A percentile compares a stretch with the other conserved stretches of the same genome.
Conservation (phyloP, 2,329 filamentous ascomycete species). For the Rhexocercosporidium sp. region DNA sequence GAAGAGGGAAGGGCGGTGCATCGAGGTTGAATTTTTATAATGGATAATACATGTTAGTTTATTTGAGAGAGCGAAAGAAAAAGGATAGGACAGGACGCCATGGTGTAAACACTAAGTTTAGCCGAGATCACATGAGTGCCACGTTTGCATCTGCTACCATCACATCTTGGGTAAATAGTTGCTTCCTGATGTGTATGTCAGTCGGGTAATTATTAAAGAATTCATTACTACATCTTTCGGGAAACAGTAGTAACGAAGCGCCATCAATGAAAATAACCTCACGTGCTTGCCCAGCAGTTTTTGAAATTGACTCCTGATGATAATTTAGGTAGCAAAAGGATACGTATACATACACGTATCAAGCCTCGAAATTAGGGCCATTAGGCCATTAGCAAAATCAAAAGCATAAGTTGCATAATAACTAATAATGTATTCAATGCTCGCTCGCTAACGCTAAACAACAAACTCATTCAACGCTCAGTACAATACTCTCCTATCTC, state of each 20-base stretch:
- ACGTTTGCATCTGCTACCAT: neutral
- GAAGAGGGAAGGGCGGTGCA: no score
- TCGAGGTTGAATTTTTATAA: neutral
- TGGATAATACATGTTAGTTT: neutral
- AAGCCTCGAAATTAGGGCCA: no score
- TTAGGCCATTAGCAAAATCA: no score
- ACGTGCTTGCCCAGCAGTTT: no score
- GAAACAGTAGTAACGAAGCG: no score
- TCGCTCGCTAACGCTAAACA: neutral
- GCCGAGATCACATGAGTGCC: neutral
- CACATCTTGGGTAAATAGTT: neutral
- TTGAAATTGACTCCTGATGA: no score
- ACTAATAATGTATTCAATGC: neutral
- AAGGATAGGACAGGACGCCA: neutral
- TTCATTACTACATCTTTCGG: no score
- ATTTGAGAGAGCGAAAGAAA: neutral
- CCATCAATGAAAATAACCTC: no score
- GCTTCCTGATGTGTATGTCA: no score
- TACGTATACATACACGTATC: no score
- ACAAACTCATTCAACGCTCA: neutral
- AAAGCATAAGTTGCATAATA: neutral
- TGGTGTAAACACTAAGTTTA: conserved; percentile 10
- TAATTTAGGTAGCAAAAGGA: no score
- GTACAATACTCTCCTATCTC: neutral
- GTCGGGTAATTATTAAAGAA: no score